phyloP scores from a whole-genome alignment of 495 filamentous ascomycete species.

The Evernia prunastri region DNA sequence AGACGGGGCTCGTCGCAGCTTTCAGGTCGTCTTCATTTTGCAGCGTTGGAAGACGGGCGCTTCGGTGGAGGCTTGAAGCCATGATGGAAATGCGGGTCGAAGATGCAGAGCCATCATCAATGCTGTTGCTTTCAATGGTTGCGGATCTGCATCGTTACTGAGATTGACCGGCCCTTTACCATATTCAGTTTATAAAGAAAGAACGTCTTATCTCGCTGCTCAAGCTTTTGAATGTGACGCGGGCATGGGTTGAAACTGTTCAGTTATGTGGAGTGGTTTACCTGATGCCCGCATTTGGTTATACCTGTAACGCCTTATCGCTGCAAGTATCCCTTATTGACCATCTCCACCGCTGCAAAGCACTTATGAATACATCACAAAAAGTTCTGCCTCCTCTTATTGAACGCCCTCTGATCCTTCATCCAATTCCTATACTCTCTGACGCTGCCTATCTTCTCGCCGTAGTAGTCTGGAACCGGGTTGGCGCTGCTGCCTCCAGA shows the following conservation, averaged over 20 bases:
- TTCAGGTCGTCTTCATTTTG: background rate
- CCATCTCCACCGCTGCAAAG: background rate
- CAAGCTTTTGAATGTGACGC: background rate
- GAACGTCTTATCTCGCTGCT: no score
- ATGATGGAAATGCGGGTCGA: background rate
- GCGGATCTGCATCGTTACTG: background rate
- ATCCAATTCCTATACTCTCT: constrained; percentile 88
- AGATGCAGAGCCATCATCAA: background rate
- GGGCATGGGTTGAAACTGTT: background rate
- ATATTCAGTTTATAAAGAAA: background rate
- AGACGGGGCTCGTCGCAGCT: background rate
- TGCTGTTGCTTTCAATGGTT: background rate
- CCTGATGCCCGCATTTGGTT: background rate
- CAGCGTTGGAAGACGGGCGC: background rate
- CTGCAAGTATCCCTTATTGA: background rate
- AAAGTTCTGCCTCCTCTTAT: constrained; percentile 74
- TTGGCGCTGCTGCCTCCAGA: constrained; percentile 59
- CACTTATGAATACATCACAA: constrained; percentile 26
- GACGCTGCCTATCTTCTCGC: constrained; percentile 94
- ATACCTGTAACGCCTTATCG: constrained; percentile 5
- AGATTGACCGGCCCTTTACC: background rate
- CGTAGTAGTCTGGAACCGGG: constrained; percentile 64
- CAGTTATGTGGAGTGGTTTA: constrained; percentile 6
- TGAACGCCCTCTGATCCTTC: constrained; percentile 96
- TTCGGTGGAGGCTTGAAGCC: no score